Evolutionary conservation across 2,329 filamentous ascomycete species (phyloP).

Genomic region (Colletotrichum cordylinicola): DNA sequence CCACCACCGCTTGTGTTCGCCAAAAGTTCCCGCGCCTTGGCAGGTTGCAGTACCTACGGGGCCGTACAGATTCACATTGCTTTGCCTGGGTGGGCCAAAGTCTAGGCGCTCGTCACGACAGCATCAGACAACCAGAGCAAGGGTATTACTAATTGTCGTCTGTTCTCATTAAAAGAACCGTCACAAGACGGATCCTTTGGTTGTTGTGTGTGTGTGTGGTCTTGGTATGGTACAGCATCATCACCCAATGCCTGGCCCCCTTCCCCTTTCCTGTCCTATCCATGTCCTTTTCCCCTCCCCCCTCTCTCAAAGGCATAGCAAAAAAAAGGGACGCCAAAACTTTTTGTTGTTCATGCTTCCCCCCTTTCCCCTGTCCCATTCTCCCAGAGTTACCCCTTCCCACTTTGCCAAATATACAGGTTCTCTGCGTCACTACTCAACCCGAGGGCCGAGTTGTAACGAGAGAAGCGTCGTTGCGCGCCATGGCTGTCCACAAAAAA

Average conservation of each 20-base stretch:
- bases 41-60: neutral
- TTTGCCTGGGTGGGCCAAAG: neutral
- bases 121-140: neutral
- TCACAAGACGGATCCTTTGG: slow-evolving; percentile 9
- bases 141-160: slow-evolving; percentile 12
- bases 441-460: neutral
- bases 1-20: neutral
- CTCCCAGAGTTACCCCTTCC: neutral
- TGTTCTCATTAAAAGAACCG: slow-evolving; percentile 21
- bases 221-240: slow-evolving; percentile 21
- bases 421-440: neutral
- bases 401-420: slow-evolving; percentile 17
- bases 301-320: slow-evolving; percentile 9
- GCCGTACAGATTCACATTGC: neutral
- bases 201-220: slow-evolving; percentile 12
- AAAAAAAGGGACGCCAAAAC: slow-evolving; percentile 19
- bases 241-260: slow-evolving; percentile 5
- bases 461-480: neutral
- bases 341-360: slow-evolving; percentile 20
- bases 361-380: slow-evolving; percentile 10
- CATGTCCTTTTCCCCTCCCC: neutral
- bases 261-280: neutral
- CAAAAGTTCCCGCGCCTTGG: neutral
- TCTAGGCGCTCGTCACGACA: neutral
- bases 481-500: neutral